These are phyloP conservation scores for Trichoderma atroviride DNA, from an alignment of 2,329 filamentous ascomycete species.

Conservation along the genomic window DNA sequence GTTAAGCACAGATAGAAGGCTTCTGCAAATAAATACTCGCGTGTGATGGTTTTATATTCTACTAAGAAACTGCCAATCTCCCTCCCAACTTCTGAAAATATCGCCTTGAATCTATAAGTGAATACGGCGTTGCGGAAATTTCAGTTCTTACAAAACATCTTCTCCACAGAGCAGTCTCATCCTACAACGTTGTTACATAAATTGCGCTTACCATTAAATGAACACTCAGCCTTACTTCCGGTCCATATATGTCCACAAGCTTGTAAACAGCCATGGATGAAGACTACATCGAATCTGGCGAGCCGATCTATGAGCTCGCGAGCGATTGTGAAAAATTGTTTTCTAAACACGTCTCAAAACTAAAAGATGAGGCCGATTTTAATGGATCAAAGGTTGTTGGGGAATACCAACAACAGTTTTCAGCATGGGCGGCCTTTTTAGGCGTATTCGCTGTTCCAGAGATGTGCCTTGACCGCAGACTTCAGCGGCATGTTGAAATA, in stretches of 20 bases:
- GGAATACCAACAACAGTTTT: slow-evolving; percentile 22
- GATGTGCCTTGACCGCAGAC: slow-evolving; percentile 23
- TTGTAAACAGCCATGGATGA: slow-evolving; percentile 12
- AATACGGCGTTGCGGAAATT: too few relatives aligned
- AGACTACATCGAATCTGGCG: background rate
- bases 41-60: too few relatives aligned
- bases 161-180: too few relatives aligned
- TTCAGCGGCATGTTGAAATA: slow-evolving; percentile 11
- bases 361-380: background rate
- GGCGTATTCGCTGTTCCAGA: slow-evolving; percentile 18
- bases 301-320: background rate
- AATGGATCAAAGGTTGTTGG: slow-evolving; percentile 12
- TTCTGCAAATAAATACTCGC: too few relatives aligned
- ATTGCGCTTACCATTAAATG: too few relatives aligned
- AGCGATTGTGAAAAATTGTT: background rate
- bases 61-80: too few relatives aligned
- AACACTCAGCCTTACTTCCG: too few relatives aligned
- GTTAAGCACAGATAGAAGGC: too few relatives aligned
- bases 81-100: too few relatives aligned
- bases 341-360: background rate
- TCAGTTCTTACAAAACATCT: too few relatives aligned
- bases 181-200: too few relatives aligned
- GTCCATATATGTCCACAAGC: background rate
- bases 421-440: slow-evolving; percentile 24
- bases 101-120: too few relatives aligned